Evolutionary conservation across 768 basidiomycete species (phyloP), one percentile per base, ranked within the genome.

Genomic region (Zangia roseola): DNA sequence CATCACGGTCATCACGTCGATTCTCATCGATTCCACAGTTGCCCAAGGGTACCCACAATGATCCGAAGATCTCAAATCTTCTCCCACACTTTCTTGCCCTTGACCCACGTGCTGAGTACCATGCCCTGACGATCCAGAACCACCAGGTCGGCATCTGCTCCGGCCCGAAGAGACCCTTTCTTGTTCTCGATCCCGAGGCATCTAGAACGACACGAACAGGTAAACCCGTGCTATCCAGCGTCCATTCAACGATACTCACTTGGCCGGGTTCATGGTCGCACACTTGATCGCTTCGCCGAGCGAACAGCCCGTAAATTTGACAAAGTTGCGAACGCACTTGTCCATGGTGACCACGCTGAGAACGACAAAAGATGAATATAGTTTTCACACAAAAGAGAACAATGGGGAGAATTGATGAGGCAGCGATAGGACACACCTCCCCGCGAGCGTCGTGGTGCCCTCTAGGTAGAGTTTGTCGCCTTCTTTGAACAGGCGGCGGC

Each of bases 361-460:
- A 44, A 19, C 16, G 25, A 25, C n/a, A n/a, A n/a, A n/a, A n/a
- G n/a, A n/a, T n/a, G n/a, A n/a, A n/a, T n/a, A n/a, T n/a, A n/a
- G n/a, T n/a, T n/a, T n/a, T n/a, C n/a, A n/a, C n/a, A n/a, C n/a
- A n/a, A n/a, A n/a, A n/a, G 55, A 14, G 57, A 44, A 19, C 16
- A 30, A 25, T 30, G n/a, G 19, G 40, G 28, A 24, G 5, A 14
- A 39, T 39, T 33, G 20, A 30, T 46, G 21, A 31, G 24, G 30
- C n/a, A 26, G 19, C 20, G 4, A 20, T 21, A 19, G 41, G 14
- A 44, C 76, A 44, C 41, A 88, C 89, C 88, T 91, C 63, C 92
- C 93, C 1, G 93, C 93, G 47, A 95, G 82, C 2, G 92, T 94
- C 50, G 83, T 77, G 2, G 91, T 94, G 19, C 89, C 91, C 61